phyloP scores from a whole-genome alignment of 148 eudicot species.

The Drosera capensis region DNA sequence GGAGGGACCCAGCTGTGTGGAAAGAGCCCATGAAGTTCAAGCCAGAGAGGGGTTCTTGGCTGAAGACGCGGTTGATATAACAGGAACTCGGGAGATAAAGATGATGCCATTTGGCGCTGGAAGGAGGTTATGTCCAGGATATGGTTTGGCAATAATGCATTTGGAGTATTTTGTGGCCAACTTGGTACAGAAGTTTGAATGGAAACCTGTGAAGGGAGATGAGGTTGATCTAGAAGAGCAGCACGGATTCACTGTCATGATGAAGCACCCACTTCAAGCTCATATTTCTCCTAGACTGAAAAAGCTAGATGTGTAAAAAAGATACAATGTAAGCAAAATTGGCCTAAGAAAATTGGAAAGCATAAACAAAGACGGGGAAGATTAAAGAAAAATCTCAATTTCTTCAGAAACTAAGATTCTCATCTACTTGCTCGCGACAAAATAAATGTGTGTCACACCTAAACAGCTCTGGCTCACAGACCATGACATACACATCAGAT shows the following conservation, averaged over 20 bases:
- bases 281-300: slow-evolving; percentile 29
- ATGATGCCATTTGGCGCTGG: slow-evolving; percentile 80
- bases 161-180: slow-evolving; percentile 57
- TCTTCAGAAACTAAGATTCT: too few relatives aligned
- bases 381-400: too few relatives aligned
- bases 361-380: too few relatives aligned
- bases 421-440: too few relatives aligned
- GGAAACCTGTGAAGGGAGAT: slow-evolving; percentile 27
- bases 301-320: too few relatives aligned
- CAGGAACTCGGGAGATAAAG: slow-evolving; percentile 51
- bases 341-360: too few relatives aligned
- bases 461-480: too few relatives aligned
- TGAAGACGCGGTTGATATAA: slow-evolving; percentile 19
- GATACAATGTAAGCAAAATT: too few relatives aligned
- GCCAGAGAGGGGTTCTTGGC: slow-evolving; percentile 39
- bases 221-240: slow-evolving; percentile 50
- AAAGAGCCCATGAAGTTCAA: slow-evolving; percentile 40
- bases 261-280: slow-evolving; percentile 46
- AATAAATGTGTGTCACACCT: too few relatives aligned
- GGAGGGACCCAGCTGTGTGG: slow-evolving; percentile 42
- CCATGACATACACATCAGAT: too few relatives aligned
- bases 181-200: slow-evolving; percentile 47
- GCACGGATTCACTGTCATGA: slow-evolving; percentile 35
- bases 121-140: slow-evolving; percentile 51
- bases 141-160: slow-evolving; percentile 43